Evolutionary conservation across 768 basidiomycete species (phyloP).

Genomic region (Strobilomyces confusus): DNA sequence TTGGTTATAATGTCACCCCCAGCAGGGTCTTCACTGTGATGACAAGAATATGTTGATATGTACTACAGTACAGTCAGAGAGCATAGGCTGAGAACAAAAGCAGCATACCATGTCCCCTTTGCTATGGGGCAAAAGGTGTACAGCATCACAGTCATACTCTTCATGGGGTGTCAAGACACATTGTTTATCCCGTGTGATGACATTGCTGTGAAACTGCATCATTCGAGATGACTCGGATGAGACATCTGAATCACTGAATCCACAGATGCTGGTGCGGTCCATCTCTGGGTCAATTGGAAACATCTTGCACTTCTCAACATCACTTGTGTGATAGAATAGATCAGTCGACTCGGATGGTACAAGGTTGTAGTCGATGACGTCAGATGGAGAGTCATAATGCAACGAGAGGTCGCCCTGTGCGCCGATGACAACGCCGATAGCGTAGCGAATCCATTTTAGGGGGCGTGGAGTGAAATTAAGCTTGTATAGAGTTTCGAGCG

Average conservation of each 20-base stretch:
- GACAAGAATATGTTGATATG: too few relatives aligned
- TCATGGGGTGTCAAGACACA: neutral
- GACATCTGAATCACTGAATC: neutral
- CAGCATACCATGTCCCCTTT: slow-evolving; percentile 2
- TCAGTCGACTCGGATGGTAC: neutral
- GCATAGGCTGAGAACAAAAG: too few relatives aligned
- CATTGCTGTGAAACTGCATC: neutral
- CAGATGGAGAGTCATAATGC: neutral
- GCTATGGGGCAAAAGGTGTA: slow-evolving; percentile 5
- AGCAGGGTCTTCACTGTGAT: too few relatives aligned
- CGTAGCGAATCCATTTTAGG: slow-evolving; percentile 8
- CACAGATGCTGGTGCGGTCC: neutral
- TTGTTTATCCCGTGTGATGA: neutral
- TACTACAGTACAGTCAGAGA: too few relatives aligned
- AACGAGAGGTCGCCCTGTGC: too few relatives aligned
- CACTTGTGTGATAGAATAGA: slow-evolving; percentile 5
- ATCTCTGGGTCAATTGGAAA: slow-evolving; percentile 1
- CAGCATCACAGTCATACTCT: neutral
- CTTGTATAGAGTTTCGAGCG: neutral
- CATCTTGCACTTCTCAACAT: neutral
- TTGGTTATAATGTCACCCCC: too few relatives aligned
- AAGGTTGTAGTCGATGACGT: neutral
- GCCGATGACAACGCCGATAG: slow-evolving; percentile 2
- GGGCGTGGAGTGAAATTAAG: neutral
- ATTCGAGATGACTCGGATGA: neutral